phyloP scores from a whole-genome alignment of 2,329 filamentous ascomycete genomes.

The Trichoderma atrobrunneum region DNA sequence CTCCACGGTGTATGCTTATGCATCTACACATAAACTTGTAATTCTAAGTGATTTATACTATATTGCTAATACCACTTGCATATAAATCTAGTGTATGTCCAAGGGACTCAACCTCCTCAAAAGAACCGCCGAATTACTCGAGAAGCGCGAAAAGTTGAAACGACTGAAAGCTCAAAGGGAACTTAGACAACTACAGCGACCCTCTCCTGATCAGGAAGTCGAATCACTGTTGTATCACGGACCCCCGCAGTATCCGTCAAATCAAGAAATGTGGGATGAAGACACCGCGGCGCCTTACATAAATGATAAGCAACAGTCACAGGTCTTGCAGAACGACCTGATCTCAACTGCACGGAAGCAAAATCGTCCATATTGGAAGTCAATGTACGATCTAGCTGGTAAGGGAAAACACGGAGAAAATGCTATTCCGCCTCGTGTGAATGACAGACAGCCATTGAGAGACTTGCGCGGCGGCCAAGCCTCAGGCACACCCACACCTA shows the following conservation, averaged over 20 bases:
- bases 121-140: neutral
- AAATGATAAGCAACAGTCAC: neutral
- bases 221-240: neutral
- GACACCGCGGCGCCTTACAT: neutral
- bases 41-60: no score
- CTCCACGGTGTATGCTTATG: neutral
- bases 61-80: neutral
- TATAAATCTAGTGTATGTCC: neutral
- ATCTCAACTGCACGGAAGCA: neutral
- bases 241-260: neutral
- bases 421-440: neutral
- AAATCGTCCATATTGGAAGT: neutral
- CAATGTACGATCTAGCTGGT: neutral
- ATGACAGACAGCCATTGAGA: neutral
- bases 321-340: neutral
- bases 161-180: neutral
- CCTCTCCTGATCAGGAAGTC: neutral
- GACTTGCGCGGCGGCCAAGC: neutral
- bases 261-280: neutral
- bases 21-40: no score
- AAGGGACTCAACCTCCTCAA: neutral
- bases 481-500: neutral
- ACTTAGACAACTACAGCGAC: accelerated
- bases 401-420: neutral
- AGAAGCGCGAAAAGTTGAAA: neutral